Percentiles rank a stretch among this genome's conserved stretches.
Evolutionary conservation across 2,329 filamentous ascomycete species (phyloP).

Genomic region (Metarhizium sp.): DNA sequence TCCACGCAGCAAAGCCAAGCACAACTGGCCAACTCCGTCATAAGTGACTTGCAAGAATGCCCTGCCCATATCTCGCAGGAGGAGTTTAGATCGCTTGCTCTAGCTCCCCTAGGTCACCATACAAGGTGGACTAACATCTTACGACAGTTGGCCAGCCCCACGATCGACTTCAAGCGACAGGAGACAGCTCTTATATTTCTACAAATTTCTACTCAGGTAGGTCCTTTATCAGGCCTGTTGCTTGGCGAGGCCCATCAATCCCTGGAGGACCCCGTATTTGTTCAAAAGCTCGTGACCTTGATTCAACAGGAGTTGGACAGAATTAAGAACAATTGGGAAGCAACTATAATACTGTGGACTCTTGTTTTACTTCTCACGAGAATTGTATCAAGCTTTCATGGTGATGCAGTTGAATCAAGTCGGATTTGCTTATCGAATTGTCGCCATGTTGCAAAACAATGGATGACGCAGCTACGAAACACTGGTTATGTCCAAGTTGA

Average conservation of each 20-base stretch:
- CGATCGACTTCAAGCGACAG: constrained; percentile 39
- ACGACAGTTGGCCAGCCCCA: constrained; percentile 34
- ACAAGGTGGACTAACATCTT: constrained; percentile 50
- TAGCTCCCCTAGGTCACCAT: constrained; percentile 34
- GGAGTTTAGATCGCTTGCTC: constrained; percentile 44
- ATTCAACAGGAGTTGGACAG: not conserved
- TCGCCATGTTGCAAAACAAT: not conserved
- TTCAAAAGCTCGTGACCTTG: not conserved
- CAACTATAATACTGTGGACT: not conserved
- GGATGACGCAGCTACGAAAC: not conserved
- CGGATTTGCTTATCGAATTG: not conserved
- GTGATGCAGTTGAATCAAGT: not conserved
- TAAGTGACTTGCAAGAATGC: constrained; percentile 38
- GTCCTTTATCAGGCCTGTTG: constrained; percentile 17
- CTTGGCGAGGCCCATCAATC: constrained; percentile 25
- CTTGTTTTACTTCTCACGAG: not conserved
- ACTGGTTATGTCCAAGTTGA: not conserved
- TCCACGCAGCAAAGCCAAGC: not conserved
- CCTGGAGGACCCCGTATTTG: constrained; percentile 25
- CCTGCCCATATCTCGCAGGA: constrained; percentile 36
- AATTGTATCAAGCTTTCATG: not conserved
- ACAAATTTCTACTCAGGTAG: constrained; percentile 40
- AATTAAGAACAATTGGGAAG: constrained; percentile 2
- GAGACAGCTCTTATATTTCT: constrained; percentile 37
- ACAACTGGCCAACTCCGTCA: constrained; percentile 36